A percentile compares a stretch with the other conserved stretches of the same genome.
These are phyloP conservation scores for Suhomyces kunorum DNA, from an alignment of 1,139 yeast species.

Conservation along the genomic window DNA sequence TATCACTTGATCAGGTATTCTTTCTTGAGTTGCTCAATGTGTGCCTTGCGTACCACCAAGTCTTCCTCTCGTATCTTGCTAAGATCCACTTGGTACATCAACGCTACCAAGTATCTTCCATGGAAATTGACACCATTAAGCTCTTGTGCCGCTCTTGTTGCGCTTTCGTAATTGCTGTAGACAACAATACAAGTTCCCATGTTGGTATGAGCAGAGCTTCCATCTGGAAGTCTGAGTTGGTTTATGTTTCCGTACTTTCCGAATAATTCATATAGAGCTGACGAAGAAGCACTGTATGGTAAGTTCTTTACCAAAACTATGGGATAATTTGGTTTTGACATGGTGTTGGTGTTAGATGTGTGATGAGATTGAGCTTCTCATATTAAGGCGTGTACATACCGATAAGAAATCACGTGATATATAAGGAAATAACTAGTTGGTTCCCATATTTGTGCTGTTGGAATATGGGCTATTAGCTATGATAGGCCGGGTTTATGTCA, in stretches of 20 bases:
- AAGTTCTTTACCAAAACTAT: conserved; percentile 59
- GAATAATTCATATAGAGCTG: conserved; percentile 54
- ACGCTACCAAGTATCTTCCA: conserved; percentile 59
- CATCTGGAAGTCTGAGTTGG: conserved; percentile 55
- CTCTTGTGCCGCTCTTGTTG: conserved; percentile 52
- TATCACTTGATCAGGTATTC: conserved; percentile 7
- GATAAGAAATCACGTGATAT: background rate
- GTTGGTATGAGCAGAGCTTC: conserved; percentile 14
- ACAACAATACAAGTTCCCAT: conserved; percentile 60
- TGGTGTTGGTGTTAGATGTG: background rate
- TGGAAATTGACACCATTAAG: conserved; percentile 62
- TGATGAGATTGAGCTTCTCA: background rate
- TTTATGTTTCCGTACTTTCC: conserved; percentile 59
- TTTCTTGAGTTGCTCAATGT: conserved; percentile 22
- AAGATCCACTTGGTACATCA: conserved; percentile 46
- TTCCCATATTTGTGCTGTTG: too few species aligned
- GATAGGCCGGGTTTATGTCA: too few species aligned
- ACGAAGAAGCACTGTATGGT: conserved; percentile 52
- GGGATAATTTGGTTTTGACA: conserved; percentile 39
- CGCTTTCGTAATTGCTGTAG: conserved; percentile 50
- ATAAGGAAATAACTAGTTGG: too few species aligned
- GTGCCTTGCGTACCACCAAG: conserved; percentile 22
- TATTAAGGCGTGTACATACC: conserved; percentile 1
- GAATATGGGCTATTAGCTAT: too few species aligned
- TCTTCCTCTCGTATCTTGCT: conserved; percentile 27